Conservation (phyloP, 495 filamentous ascomycete genomes). For the Astrothelium subdiscretum region DNA sequence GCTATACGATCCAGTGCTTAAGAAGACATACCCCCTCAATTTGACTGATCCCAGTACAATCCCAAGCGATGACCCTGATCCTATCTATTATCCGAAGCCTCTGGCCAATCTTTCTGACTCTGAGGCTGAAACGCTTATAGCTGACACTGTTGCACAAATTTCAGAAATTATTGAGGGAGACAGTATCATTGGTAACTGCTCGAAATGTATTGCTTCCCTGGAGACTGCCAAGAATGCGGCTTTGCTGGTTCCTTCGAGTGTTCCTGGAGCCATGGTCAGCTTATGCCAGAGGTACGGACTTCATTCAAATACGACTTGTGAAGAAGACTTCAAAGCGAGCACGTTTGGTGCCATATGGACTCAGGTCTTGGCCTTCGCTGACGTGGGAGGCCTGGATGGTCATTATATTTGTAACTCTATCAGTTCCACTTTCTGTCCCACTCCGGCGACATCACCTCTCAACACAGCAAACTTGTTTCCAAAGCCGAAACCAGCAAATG, state of each 20-base stretch:
- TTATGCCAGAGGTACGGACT: slow-evolving; percentile 39
- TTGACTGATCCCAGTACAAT: slow-evolving; percentile 44
- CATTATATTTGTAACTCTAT: slow-evolving; percentile 46
- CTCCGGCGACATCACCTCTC: slow-evolving; percentile 33
- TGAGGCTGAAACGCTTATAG: slow-evolving; percentile 32
- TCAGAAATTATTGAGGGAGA: slow-evolving; percentile 33
- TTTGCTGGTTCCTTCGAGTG: slow-evolving; percentile 33
- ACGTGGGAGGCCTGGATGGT: slow-evolving; percentile 45
- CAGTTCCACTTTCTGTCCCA: slow-evolving; percentile 35
- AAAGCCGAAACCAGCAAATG: slow-evolving; percentile 42
- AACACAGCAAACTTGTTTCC: slow-evolving; percentile 39
- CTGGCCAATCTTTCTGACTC: slow-evolving; percentile 30
- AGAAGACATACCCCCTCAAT: slow-evolving; percentile 45
- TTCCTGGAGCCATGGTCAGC: slow-evolving; percentile 39
- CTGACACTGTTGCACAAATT: slow-evolving; percentile 32
- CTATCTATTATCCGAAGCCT: slow-evolving; percentile 37
- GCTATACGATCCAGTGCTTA: slow-evolving; percentile 44
- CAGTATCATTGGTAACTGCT: slow-evolving; percentile 33
- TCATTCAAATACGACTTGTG: slow-evolving; percentile 34
- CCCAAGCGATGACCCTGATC: slow-evolving; percentile 38
- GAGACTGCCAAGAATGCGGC: slow-evolving; percentile 40
- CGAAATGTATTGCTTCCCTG: slow-evolving; percentile 41
- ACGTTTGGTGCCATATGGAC: slow-evolving; percentile 46
- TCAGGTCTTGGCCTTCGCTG: slow-evolving; percentile 43
- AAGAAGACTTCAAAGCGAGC: slow-evolving; percentile 32